Evolutionary conservation across 139 green algal genomes (phyloP), one percentile per base, ranked within the genome.

Genomic region (Mesotaenium endlicherianum): DNA sequence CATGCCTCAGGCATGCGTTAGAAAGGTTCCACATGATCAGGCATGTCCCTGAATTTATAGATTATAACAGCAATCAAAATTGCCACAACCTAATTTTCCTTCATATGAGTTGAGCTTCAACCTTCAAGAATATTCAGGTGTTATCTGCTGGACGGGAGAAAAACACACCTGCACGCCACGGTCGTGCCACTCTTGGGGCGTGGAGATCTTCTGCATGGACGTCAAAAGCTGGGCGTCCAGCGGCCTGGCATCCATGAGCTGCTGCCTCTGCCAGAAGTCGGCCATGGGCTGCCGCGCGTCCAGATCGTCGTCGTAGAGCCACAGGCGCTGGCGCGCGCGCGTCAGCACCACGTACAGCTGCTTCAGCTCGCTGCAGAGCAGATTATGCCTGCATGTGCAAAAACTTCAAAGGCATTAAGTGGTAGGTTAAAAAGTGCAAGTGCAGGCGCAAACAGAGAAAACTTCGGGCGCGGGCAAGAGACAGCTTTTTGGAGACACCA

Each of bases 261-360:
- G 36, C 38, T 8, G 8, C 14, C 44, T 36, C 36, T 26, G 26
- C 75, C 75, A 82, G n/a, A 82, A 58, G 57, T 82, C 75, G 26
- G 50, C 38, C 31, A 58, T 58, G 1, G 75, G 75, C 0, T 31
- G 75, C 39, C 55, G 38, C 39, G 30, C 39, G 38, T 74, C 57
- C 45, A 17, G 31, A 20, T 49, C 53, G 49, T 85, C 64, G 58
- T 94, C 92, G 57, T 92, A 94, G 1, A 94, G 75, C 43, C 89
- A 75, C 47, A 95, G 80, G 57, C 91, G 92, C 83, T 91, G 92
- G 80, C 93, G 92, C 68, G 92, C 92, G 0, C 93, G 85, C 0
- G 93, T 95, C 36, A 96, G 57, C 5, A 93, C 93, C 1, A 93
- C 94, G 88, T 95, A 95, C 42, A 95, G 89, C 70, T 93, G 88